These are phyloP conservation scores for Xerocomus spinulosus DNA, from an alignment of 768 basidiomycete species.

Conservation along the genomic window DNA sequence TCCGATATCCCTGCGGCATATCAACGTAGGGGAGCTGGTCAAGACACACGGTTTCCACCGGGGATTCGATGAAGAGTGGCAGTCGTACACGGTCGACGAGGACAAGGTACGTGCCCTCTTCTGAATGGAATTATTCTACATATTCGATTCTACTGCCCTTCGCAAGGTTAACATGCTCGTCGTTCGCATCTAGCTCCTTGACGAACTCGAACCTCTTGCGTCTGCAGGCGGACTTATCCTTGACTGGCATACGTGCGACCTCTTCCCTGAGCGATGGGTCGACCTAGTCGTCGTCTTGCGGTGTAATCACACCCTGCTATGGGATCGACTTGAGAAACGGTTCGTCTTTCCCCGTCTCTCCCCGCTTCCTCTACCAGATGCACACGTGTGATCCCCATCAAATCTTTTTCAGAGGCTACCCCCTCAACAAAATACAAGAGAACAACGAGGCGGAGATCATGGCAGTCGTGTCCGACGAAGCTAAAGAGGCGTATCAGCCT, in stretches of 20 bases:
- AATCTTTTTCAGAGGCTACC: slow-evolving; percentile 57
- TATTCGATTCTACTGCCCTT: background rate
- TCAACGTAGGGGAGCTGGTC: slow-evolving; percentile 89
- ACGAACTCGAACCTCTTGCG: slow-evolving; percentile 76
- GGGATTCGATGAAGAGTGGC: slow-evolving; percentile 92
- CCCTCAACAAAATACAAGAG: slow-evolving; percentile 92
- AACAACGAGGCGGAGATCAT: slow-evolving; percentile 99
- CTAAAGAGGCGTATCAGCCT: slow-evolving; percentile 76
- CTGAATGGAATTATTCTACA: no score
- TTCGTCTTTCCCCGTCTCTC: slow-evolving; percentile 24
- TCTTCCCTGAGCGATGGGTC: slow-evolving; percentile 94
- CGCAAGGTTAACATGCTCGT: no score
- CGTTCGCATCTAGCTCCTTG: slow-evolving; percentile 82
- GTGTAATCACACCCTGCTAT: slow-evolving; percentile 82
- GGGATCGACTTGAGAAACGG: slow-evolving; percentile 91
- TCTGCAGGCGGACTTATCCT: slow-evolving; percentile 75
- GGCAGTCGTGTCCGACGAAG: slow-evolving; percentile 87
- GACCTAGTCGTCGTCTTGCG: slow-evolving; percentile 92
- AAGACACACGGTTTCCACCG: slow-evolving; percentile 80
- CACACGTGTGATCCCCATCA: no score
- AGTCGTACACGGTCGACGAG: slow-evolving; percentile 90
- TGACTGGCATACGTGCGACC: slow-evolving; percentile 93
- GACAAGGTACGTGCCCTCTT: slow-evolving; percentile 65
- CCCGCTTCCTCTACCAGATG: no score
- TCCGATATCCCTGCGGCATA: slow-evolving; percentile 63